These are phyloP conservation scores for Leptodontidium sp. DNA, from an alignment of 2,329 filamentous ascomycete genomes.

Conservation along the genomic window DNA sequence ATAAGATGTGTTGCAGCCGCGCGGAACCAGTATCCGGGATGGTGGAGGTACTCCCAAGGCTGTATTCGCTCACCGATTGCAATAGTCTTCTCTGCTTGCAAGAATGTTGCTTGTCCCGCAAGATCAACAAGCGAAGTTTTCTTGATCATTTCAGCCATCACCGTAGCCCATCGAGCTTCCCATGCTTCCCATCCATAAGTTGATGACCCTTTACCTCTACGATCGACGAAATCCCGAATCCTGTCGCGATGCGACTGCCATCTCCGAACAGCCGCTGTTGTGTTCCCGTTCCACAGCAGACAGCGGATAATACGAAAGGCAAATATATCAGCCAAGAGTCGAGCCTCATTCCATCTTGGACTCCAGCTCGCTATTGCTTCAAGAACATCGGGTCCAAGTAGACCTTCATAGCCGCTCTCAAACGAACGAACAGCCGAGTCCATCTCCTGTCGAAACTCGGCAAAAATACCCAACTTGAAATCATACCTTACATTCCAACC, in stretches of 20 bases:
- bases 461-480: conserved; percentile 89
- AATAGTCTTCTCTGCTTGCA: conserved; percentile 66
- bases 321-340: conserved; percentile 83
- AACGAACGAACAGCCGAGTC: conserved; percentile 87
- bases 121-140: conserved; percentile 61
- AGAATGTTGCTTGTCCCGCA: conserved; percentile 55
- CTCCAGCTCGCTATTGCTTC: conserved; percentile 92
- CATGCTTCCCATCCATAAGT: conserved; percentile 96
- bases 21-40: conserved; percentile 73
- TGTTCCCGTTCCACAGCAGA: conserved; percentile 79
- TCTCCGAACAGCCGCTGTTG: conserved; percentile 79
- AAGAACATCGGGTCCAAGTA: conserved; percentile 84
- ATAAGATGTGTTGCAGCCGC: conserved; percentile 65
- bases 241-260: conserved; percentile 82
- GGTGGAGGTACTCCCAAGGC: conserved; percentile 71
- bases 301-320: conserved; percentile 84
- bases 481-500: conserved; percentile 97
- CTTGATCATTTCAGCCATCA: conserved; percentile 69
- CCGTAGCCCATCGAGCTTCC: conserved; percentile 76
- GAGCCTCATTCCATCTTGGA: conserved; percentile 89
- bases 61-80: conserved; percentile 62
- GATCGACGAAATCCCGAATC: conserved; percentile 79
- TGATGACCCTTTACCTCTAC: conserved; percentile 82
- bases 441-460: conserved; percentile 93
- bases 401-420: conserved; percentile 83